Base-by-base conservation (phyloP, 192 early-diverging fungal species). In the Dimargaris xerosporica region DNA sequence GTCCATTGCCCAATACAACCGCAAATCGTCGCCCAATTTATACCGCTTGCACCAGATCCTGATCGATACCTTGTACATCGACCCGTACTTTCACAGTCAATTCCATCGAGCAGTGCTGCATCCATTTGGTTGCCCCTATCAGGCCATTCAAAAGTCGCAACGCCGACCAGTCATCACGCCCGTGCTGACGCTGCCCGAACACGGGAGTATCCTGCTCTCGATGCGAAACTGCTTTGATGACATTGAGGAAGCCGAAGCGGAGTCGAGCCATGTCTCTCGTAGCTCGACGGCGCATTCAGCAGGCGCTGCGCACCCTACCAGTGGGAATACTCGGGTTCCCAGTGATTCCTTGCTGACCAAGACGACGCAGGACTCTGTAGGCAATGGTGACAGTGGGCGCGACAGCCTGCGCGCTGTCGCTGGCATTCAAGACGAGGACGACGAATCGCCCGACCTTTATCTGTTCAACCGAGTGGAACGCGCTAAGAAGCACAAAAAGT, bases 191-290 rank as follows among this genome's bases (percentile, higher is more conserved):
- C 66, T 89, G 46, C 75, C 85, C 1, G 87, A 89, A 70, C 81
- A 89, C 50, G 87, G 87, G 51, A 85, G 87, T 11, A 82, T 83
- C 71, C 75, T 88, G 30, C 65, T 89, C 62, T 75, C 80, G 46
- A 78, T 87, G 67, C 76, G 83, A n/a, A 85, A 89, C 66, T 71
- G 80, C 50, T 58, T 87, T 1, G 79, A 56, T 25, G 54, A 56
- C 31, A 26, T 31, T 64, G 17, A 29, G 34, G 26, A 44, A 52
- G 23, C 61, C 61, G 12, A 48, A 61, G 25, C 11, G 12, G 45
- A 46, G 45, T 13, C 19, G 11, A 19, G 11, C 45, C 11, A 19
- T 46, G 45, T 11, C 12, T 19, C 11, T 46, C 11, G 12, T 19
- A 19, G 45, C 19, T 13, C 11, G 19, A 46, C 45, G 12, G 19